These are phyloP conservation scores for Suaeda aralocaspica DNA, from an alignment of 148 eudicot species.

Conservation along the genomic window DNA sequence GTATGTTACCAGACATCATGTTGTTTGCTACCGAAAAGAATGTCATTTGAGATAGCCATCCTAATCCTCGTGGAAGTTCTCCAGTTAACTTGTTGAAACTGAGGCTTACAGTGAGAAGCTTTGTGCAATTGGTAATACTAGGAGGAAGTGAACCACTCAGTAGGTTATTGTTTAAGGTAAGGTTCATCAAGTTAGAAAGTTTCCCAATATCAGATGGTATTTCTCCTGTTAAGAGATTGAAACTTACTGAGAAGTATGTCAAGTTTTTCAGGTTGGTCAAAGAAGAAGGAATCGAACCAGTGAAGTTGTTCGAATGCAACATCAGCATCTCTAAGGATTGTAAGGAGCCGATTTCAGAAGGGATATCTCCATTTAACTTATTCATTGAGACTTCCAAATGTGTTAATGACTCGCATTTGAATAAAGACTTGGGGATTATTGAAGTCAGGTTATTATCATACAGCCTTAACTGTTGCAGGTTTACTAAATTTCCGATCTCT, in stretches of 20 bases:
- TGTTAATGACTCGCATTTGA: slow-evolving; percentile 47
- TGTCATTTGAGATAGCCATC: slow-evolving; percentile 51
- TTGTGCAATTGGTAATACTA: slow-evolving; percentile 61
- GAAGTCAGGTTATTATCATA: slow-evolving; percentile 53
- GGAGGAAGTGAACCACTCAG: slow-evolving; percentile 66
- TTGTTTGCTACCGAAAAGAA: slow-evolving; percentile 46
- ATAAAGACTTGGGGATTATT: slow-evolving; percentile 48
- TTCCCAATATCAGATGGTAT: slow-evolving; percentile 68
- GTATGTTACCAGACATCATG: slow-evolving; percentile 54
- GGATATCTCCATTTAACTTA: slow-evolving; percentile 51
- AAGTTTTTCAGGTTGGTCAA: slow-evolving; percentile 53
- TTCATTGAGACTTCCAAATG: slow-evolving; percentile 59
- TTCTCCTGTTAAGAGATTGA: slow-evolving; percentile 61
- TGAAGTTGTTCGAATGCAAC: slow-evolving; percentile 58
- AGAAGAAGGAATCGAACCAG: slow-evolving; percentile 59
- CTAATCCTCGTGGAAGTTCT: slow-evolving; percentile 56
- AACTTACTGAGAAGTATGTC: slow-evolving; percentile 51
- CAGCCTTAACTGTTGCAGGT: slow-evolving; percentile 43
- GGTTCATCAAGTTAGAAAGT: slow-evolving; percentile 52
- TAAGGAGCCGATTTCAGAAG: slow-evolving; percentile 46
- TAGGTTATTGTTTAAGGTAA: slow-evolving; percentile 37
- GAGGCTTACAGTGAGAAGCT: slow-evolving; percentile 40
- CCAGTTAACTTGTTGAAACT: slow-evolving; percentile 48
- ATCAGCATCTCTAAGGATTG: slow-evolving; percentile 50
- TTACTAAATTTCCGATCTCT: slow-evolving; percentile 55